phyloP scores from a whole-genome alignment of 2,329 filamentous ascomycete species.

The Cercospora zeina region DNA sequence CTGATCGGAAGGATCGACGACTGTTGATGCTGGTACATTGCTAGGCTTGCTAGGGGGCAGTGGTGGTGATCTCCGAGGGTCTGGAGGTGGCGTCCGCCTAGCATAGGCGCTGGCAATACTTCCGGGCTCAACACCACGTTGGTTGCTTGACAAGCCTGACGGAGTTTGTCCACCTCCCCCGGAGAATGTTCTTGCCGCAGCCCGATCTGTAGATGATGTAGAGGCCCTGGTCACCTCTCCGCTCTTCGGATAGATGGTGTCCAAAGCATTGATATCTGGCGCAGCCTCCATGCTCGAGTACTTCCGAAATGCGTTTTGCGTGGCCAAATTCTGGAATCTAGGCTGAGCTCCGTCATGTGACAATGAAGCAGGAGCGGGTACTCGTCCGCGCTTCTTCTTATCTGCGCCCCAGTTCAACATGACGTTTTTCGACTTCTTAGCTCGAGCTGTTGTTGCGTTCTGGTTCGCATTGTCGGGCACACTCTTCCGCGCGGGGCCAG shows the following conservation, averaged over 20 bases:
- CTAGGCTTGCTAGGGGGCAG: neutral
- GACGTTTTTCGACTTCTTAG: slow-evolving; percentile 19
- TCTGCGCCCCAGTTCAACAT: slow-evolving; percentile 24
- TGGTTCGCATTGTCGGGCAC: slow-evolving; percentile 9
- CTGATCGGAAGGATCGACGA: neutral
- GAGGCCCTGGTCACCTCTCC: slow-evolving; percentile 27
- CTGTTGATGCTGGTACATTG: neutral
- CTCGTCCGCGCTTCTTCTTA: slow-evolving; percentile 25
- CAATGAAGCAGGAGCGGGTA: slow-evolving; percentile 30
- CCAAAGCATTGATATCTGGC: slow-evolving; percentile 34
- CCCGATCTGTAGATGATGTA: neutral
- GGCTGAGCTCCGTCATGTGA: slow-evolving; percentile 7
- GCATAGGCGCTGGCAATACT: slow-evolving; percentile 19
- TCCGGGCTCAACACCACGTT: neutral
- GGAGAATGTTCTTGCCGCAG: neutral
- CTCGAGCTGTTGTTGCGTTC: slow-evolving; percentile 4
- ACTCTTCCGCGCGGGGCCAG: slow-evolving; percentile 23
- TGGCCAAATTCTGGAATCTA: slow-evolving; percentile 31
- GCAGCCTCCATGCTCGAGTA: slow-evolving; percentile 33
- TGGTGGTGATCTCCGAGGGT: slow-evolving; percentile 19
- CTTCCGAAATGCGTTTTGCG: slow-evolving; percentile 30
- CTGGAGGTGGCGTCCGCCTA: slow-evolving; percentile 19
- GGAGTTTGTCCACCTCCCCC: neutral
- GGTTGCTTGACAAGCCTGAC: neutral
- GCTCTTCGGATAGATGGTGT: slow-evolving; percentile 36